Evolutionary conservation across 331 rosid species (phyloP), one percentile per base, ranked within the genome.

Genomic region (Malus hybrid): DNA sequence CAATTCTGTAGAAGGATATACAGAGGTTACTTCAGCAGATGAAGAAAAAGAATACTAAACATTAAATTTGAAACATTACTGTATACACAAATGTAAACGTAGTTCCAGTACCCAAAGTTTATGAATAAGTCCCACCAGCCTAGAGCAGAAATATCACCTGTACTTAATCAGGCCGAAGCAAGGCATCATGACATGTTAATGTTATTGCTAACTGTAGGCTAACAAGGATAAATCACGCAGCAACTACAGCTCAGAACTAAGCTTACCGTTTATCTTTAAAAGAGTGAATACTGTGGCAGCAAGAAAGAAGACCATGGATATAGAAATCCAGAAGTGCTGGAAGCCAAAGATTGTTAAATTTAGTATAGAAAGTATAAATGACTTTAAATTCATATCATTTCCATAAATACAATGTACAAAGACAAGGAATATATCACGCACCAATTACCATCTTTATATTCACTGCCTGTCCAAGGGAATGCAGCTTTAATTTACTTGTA

Each of bases 61-160:
- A 54, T 55, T 55, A 56, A 62, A 27, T 33, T 33, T 68, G 28
- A 78, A 68, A 69, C 71, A 74, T 50, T 63, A 64, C 22, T 64
- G 79, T 67, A 74, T 36, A 60, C 72, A 65, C 20, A 73, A 29
- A 65, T 82, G 6, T 29, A 74, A 78, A 44, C 2, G 50, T 44
- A 11, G 50, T 44, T 44, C 5, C 39, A 65, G 70, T 90, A 93
- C 97, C 97, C 88, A 6, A 72, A 93, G 89, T 88, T 93, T 70
- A 93, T 93, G 82, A 93, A 93, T 52, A 93, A 86, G 85, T 93
- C 97, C 98, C 98, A 93, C 98, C 98, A 93, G 79, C 95, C 96
- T 57, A 93, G 79, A 79, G 93, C 91, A 78, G 93, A 88, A 74
- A 88, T 90, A 85, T 90, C 93, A 70, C 98, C 98, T 93, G 90